Evolutionary conservation across 2,329 filamentous ascomycete species (phyloP), one percentile per base, ranked within the genome.

Genomic region (Ascochyta rabiei): DNA sequence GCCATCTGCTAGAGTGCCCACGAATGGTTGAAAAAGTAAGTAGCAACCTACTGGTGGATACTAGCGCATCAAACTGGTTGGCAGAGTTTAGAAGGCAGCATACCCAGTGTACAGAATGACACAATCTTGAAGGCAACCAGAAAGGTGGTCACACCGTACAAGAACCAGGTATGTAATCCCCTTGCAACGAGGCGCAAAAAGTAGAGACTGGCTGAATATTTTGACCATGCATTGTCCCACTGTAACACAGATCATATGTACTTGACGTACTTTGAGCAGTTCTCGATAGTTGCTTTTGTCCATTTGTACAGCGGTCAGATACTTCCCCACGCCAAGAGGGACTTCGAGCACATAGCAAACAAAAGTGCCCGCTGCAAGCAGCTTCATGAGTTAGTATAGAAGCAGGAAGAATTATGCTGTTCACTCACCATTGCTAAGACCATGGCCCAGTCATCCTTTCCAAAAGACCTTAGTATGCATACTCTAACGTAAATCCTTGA

Each of bases 371-470:
- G 55, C 41, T 1, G 49, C 48, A 28, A 53, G 31, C 1, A 40
- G 10, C 53, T 60, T 13, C 4, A 1, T 6, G 9, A 37, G n/a
- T 50, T 13, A 23, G 39, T 15, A 30, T 9, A 21, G 12, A 16
- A 8, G 3, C 28, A 13, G 2, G 28, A 15, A 30, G 12, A 4
- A 30, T 3, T 13, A 30, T 30, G 12, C 28, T 13, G 28, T 10
- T 6, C 21, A 43, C 73, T 61, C 60, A 81, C 71, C 69, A 74
- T 72, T 6, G 80, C 75, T 2, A 68, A 52, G 1, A 77, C 43
- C 60, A 82, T 81, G 4, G 77, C 57, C 54, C 74, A 79, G 62
- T 83, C 82, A 70, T 84, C 82, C 23, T 73, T 61, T 1, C 81
- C 81, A 38, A 80, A 72, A 26, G 77, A 78, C 19, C 75, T 79